Conservation (phyloP, 2,329 filamentous ascomycete genomes). For the Chaetothyriales sp. region DNA sequence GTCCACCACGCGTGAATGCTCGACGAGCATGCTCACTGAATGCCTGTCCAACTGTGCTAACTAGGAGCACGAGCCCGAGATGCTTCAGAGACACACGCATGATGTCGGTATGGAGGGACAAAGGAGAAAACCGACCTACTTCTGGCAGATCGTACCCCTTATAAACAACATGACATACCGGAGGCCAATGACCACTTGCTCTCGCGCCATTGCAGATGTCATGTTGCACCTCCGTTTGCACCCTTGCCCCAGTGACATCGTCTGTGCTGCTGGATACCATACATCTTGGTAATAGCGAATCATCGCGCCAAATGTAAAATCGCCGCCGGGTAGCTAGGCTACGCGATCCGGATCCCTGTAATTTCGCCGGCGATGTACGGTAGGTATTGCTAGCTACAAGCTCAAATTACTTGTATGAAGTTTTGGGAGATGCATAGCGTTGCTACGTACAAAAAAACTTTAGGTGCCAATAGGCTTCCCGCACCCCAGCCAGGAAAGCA, state of each 20-base stretch:
- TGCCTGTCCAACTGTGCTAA: background rate
- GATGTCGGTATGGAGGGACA: background rate
- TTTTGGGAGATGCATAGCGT: background rate
- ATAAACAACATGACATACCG: background rate
- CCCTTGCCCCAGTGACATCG: background rate
- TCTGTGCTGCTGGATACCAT: background rate
- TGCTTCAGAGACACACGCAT: background rate
- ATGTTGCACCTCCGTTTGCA: background rate
- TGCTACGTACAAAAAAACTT: too few species aligned
- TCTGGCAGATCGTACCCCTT: background rate
- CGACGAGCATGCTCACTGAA: background rate
- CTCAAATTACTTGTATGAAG: background rate
- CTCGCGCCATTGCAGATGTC: background rate
- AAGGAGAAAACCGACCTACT: background rate
- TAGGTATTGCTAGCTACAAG: background rate
- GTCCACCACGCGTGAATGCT: background rate
- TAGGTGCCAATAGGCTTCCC: too few species aligned
- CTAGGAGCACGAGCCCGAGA: background rate
- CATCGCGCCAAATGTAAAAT: background rate
- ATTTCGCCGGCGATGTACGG: background rate
- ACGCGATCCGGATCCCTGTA: background rate
- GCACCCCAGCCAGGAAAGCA: too few species aligned
- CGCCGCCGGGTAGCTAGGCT: too few species aligned
- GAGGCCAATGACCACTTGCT: background rate
- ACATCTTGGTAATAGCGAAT: background rate